phyloP scores from a whole-genome alignment of 768 basidiomycete genomes.

The Leccinum truebloodii region DNA sequence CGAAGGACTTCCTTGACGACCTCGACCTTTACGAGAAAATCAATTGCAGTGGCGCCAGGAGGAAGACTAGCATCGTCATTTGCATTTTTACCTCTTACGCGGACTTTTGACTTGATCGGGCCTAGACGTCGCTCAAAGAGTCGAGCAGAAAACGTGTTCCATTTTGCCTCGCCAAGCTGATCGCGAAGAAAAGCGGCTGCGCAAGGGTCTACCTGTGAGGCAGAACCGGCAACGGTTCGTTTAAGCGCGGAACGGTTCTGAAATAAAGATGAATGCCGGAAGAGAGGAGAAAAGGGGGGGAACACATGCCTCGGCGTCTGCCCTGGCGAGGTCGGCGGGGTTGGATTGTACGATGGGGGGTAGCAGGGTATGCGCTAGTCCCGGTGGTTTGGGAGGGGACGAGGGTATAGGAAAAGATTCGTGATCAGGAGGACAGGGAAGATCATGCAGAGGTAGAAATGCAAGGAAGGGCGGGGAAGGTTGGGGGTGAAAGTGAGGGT shows the following conservation, averaged over 20 bases:
- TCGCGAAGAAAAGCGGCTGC: conserved; percentile 48
- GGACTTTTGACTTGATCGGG: conserved; percentile 39
- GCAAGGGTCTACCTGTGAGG: conserved; percentile 41
- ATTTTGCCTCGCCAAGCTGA: conserved; percentile 43
- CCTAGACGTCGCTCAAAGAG: conserved; percentile 48
- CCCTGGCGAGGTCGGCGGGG: conserved; percentile 28
- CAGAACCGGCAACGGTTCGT: conserved; percentile 21
- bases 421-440: conserved; percentile 23
- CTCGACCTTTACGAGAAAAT: conserved; percentile 55
- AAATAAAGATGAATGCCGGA: conserved; percentile 12
- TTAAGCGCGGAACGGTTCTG: conserved; percentile 32
- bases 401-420: conserved; percentile 21
- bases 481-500: conserved; percentile 29
- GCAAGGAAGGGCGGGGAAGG: conserved; percentile 26
- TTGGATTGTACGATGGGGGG: conserved; percentile 37
- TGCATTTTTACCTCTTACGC: conserved; percentile 31
- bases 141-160: conserved; percentile 48
- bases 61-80: conserved; percentile 28
- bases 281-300: not conserved
- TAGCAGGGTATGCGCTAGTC: conserved; percentile 32
- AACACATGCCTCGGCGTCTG: conserved; percentile 27
- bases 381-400: conserved; percentile 24
- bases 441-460: conserved; percentile 30
- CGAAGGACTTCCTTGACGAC: conserved; percentile 51
- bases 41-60: conserved; percentile 45